Evolutionary conservation across 1,139 yeast species (phyloP).

Genomic region (Yamadazyma membranifaciens): DNA sequence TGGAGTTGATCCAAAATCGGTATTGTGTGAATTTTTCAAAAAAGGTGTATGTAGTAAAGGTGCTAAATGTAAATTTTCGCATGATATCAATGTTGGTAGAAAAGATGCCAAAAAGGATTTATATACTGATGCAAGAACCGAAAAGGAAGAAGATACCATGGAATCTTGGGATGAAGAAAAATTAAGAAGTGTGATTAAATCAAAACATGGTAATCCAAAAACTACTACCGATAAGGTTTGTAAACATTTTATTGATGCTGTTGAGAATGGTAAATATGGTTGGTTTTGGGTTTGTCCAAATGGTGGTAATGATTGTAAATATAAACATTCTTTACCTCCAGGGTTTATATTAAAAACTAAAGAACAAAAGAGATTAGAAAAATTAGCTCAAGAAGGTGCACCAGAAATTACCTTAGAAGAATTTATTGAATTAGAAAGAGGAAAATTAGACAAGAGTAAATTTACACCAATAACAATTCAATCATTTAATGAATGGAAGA

Average conservation of each 20-base stretch:
- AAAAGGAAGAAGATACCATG: conserved; percentile 84
- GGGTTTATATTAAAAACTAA: conserved; percentile 96
- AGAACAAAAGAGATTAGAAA: conserved; percentile 90
- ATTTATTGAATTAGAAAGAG: conserved; percentile 91
- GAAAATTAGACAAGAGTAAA: conserved; percentile 69
- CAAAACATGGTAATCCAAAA: conserved; percentile 92
- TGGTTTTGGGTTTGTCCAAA: conserved; percentile 99
- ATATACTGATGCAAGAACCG: conserved; percentile 82
- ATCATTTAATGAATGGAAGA: conserved; percentile 84
- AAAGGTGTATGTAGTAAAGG: conserved; percentile 91
- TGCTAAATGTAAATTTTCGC: conserved; percentile 88
- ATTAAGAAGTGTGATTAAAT: conserved; percentile 76
- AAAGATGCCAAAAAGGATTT: conserved; percentile 88
- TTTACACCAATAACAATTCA: conserved; percentile 88
- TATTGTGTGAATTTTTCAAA: conserved; percentile 87
- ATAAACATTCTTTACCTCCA: conserved; percentile 94
- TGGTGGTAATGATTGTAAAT: conserved; percentile 90
- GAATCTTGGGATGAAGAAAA: conserved; percentile 97
- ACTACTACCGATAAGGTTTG: conserved; percentile 96
- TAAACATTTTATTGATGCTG: conserved; percentile 92
- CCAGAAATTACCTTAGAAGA: conserved; percentile 95
- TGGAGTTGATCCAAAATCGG: conserved; percentile 96
- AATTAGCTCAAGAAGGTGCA: conserved; percentile 77
- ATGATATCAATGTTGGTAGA: conserved; percentile 82
- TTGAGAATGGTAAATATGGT: conserved; percentile 95